These are phyloP conservation scores for Shiraia bambusicola DNA, from an alignment of 2,329 filamentous ascomycete genomes.

Conservation along the genomic window DNA sequence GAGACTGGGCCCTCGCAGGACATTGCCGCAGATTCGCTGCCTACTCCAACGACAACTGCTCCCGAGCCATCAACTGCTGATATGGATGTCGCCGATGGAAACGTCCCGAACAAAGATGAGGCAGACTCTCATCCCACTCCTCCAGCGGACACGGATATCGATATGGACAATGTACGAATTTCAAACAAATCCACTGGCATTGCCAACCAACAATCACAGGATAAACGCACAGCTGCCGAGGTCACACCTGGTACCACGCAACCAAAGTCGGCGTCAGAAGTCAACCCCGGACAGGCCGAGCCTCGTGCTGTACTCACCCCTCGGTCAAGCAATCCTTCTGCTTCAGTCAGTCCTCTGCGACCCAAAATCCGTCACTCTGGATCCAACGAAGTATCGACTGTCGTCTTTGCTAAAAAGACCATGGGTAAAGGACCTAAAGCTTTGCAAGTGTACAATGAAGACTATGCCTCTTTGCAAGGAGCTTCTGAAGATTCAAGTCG, in stretches of 20 bases:
- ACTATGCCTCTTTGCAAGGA: conserved; percentile 49
- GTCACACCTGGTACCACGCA: conserved; percentile 70
- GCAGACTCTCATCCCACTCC: conserved; percentile 35
- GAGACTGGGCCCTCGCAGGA: conserved; percentile 17
- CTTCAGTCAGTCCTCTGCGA: conserved; percentile 27
- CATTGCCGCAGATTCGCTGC: conserved; percentile 36
- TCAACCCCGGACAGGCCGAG: conserved; percentile 61
- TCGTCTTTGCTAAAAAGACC: conserved; percentile 72
- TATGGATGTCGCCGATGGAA: conserved; percentile 23
- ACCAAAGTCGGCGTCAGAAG: conserved; percentile 73
- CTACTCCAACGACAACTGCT: conserved; percentile 38
- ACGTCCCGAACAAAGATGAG: conserved; percentile 15
- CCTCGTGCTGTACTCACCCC: conserved; percentile 48
- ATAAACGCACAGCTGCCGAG: conserved; percentile 65
- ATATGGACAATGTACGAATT: conserved; percentile 34
- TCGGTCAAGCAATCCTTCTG: conserved; percentile 31
- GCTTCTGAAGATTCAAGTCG: conserved; percentile 49
- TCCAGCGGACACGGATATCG: conserved; percentile 38
- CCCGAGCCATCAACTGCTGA: conserved; percentile 32
- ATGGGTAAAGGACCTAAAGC: conserved; percentile 28
- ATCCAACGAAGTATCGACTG: conserved; percentile 67
- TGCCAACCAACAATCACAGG: conserved; percentile 29
- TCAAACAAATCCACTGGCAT: conserved; percentile 6
- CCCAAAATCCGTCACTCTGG: conserved; percentile 44
- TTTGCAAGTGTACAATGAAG: conserved; percentile 39